phyloP scores from a whole-genome alignment of 192 early-diverging fungal genomes.

The Coemansia pectinata region DNA sequence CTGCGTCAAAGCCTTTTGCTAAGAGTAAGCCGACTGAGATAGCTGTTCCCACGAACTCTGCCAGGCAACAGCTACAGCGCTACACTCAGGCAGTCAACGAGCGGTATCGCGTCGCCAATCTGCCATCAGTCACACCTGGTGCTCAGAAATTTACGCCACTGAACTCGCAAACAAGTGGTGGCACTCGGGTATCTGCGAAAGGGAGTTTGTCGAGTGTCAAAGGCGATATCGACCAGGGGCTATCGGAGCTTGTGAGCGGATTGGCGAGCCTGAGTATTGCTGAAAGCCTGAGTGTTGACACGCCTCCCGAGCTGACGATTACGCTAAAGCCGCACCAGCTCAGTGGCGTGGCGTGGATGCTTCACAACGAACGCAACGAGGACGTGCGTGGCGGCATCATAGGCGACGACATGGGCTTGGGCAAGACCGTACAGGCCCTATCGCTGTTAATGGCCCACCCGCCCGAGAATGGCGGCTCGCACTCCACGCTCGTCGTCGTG shows the following conservation, averaged over 20 bases:
- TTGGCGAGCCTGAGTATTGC: conserved; percentile 6
- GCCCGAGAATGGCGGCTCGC: conserved; percentile 24
- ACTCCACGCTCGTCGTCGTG: conserved; percentile 68
- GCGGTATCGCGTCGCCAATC: background rate
- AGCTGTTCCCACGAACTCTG: background rate
- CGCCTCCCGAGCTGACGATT: conserved; percentile 53
- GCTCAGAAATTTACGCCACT: background rate
- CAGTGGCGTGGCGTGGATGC: conserved; percentile 63
- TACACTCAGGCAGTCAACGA: background rate
- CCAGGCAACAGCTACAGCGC: background rate
- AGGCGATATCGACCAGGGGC: background rate
- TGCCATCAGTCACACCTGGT: background rate
- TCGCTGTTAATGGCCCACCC: conserved; percentile 58
- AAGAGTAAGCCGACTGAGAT: background rate
- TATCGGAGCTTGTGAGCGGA: conserved; percentile 3
- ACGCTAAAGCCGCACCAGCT: conserved; percentile 61
- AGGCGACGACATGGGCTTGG: conserved; percentile 71
- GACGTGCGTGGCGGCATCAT: conserved; percentile 59
- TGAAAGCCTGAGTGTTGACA: conserved; percentile 29
- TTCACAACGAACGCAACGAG: conserved; percentile 53
- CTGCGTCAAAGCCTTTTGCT: background rate
- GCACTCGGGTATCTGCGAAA: background rate
- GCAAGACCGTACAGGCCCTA: conserved; percentile 77
- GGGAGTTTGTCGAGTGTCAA: background rate
- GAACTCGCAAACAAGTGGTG: no score